Base-by-base conservation (phyloP, 2,329 filamentous ascomycete genomes). In the Colletotrichum sidae region DNA sequence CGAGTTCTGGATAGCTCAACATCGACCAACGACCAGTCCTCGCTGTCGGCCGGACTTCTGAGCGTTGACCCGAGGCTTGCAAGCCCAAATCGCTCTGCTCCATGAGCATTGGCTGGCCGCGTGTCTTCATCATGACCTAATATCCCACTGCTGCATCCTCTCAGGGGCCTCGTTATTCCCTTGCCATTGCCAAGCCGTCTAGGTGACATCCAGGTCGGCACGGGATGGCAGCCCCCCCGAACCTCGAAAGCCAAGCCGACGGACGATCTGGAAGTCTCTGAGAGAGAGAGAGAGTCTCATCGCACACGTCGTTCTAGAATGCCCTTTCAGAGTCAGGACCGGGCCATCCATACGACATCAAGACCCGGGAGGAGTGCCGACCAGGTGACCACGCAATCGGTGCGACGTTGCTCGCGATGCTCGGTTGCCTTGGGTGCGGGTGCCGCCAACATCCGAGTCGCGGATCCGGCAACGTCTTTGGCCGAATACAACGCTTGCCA, bases 111-210 rank as follows among this genome's bases (percentile, higher is more conserved):
- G 59, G 52, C 39, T 57, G 13, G 13, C 53, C 15, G 25, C 1
- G 34, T 10, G 25, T 53, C 39, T 12, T 53, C 37, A 38, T 61
- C 45, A 37, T 37, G 38, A 12, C 45, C n/a, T n/a, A 50, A 35
- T 56, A 38, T 61, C 59, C 59, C 59, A 25, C 38, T 13, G 15
- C 54, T 58, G 60, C 54, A 63, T 59, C 54, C 51, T 47, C 54
- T 37, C 54, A 63, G 55, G 55, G 47, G 54, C 12, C 44, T 38
- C 50, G 34, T 33, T 46, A 63, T 63, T 53, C 47, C 60, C 60
- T 53, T 58, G 60, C 60, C 54, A 46, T 58, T 47, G 54, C 60
- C 54, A 63, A 63, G 60, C n/a, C 54, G 46, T 35, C 42, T 52
- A 11, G 39, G 46, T 42, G 9, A 17, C 34, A 47, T 25, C 46